phyloP scores from a whole-genome alignment of 2,329 filamentous ascomycete species.

The Harringtonia lauricola region DNA sequence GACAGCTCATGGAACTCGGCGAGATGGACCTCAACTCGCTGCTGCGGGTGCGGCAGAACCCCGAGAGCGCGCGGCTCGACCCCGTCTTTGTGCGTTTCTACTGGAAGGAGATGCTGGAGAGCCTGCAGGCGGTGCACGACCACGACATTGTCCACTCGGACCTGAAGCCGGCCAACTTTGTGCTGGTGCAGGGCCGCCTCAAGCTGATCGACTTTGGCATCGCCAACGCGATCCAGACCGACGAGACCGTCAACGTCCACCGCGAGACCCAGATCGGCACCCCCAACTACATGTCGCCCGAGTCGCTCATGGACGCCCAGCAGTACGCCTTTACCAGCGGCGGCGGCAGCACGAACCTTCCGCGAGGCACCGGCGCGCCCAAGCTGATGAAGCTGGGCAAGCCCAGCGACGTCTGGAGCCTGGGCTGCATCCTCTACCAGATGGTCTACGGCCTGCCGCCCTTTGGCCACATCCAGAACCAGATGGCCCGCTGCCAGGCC shows the following conservation, averaged over 20 bases:
- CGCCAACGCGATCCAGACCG: constrained; percentile 89
- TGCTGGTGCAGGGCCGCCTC: constrained; percentile 77
- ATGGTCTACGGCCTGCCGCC: constrained; percentile 97
- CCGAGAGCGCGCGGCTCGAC: constrained; percentile 67
- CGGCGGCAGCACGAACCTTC: constrained; percentile 17
- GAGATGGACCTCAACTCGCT: constrained; percentile 88
- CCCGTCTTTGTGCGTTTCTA: constrained; percentile 90
- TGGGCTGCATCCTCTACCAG: constrained; percentile 94
- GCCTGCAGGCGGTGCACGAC: constrained; percentile 78
- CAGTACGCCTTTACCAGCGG: constrained; percentile 24
- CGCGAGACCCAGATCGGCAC: constrained; percentile 92
- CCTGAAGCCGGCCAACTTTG: constrained; percentile 93
- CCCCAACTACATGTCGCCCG: constrained; percentile 97
- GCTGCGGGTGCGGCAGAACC: constrained; percentile 60
- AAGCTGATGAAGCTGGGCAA: constrained; percentile 95
- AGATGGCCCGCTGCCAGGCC: constrained; percentile 74
- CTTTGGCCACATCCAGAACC: constrained; percentile 84
- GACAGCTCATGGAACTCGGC: constrained; percentile 94
- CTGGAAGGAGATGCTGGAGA: constrained; percentile 99
- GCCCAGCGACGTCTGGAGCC: constrained; percentile 88
- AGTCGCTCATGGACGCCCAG: constrained; percentile 83
- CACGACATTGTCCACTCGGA: constrained; percentile 94
- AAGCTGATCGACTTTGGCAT: constrained; percentile 99
- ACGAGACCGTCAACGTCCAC: constrained; percentile 95
- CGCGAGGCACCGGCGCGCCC: constrained; percentile 32